A percentile compares a stretch with the other conserved stretches of the same genome.
Evolutionary conservation across 768 basidiomycete species (phyloP).

Genomic region (Boletus tylopilopsis): DNA sequence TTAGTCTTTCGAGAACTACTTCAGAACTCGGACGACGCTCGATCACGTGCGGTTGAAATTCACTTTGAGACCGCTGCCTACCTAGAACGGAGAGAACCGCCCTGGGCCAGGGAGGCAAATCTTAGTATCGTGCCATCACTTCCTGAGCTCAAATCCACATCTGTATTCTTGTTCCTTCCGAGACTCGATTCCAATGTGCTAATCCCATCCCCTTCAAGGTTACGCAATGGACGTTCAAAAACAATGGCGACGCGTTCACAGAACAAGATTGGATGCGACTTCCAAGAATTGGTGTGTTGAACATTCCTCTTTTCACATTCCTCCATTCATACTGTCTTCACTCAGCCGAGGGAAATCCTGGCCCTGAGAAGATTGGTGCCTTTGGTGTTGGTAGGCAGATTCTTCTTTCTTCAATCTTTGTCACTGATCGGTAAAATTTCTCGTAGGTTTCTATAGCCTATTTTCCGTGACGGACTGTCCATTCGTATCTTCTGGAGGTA

Average conservation of each 20-base stretch:
- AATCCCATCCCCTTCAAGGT: background rate
- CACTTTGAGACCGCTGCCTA: background rate
- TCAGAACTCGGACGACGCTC: slow-evolving; percentile 3
- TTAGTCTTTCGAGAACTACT: slow-evolving; percentile 2
- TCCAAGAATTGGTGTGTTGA: background rate
- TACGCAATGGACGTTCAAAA: background rate
- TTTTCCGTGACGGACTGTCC: slow-evolving; percentile 60
- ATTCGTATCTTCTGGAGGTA: slow-evolving; percentile 1
- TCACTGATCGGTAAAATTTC: background rate
- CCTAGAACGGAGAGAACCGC: too few relatives aligned
- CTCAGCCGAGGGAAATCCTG: background rate
- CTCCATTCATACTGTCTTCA: background rate
- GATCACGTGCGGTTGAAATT: background rate
- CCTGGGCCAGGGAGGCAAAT: too few relatives aligned
- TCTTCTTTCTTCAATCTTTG: too few relatives aligned
- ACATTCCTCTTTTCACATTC: background rate
- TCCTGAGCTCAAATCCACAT: background rate
- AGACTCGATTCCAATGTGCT: too few relatives aligned
- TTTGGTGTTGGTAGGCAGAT: slow-evolving; percentile 2
- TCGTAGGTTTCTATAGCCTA: slow-evolving; percentile 65
- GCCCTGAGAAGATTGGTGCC: background rate
- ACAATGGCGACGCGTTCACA: slow-evolving; percentile 20
- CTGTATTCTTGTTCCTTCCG: too few relatives aligned
- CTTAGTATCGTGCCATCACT: too few relatives aligned
- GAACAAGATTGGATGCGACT: background rate